Base-by-base conservation (phyloP, 2,329 filamentous ascomycete genomes). In the Cordyceps fumosorosea region DNA sequence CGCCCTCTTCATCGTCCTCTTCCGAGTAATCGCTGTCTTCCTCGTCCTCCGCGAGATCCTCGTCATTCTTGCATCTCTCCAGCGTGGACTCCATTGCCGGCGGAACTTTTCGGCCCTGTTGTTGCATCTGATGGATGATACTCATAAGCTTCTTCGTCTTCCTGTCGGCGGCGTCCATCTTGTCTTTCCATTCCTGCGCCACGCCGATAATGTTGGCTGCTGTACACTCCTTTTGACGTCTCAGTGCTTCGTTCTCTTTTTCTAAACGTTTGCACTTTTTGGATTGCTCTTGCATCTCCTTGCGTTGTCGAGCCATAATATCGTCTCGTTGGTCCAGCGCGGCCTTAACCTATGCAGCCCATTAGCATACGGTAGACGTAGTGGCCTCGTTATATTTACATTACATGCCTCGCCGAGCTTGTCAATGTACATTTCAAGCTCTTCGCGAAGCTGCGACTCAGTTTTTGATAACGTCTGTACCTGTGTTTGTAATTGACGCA, bases 241-340 rank as follows among this genome's bases (percentile, higher is more conserved):
- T 96, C 57, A 96, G 83, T 20, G 85, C 89, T 69, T 95, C 89
- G 70, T 99, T 98, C 72, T 99, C 95, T 77, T 96, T 96, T 75
- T 99, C 95, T 59, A 99, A 81, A 29, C 92, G 88, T 76, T 97
- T 97, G 6, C 93, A 96, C 79, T 98, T 98, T 79, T 97, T 97
- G 0, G 93, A 96, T 93, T 98, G 98, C 72, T 98, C 95, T 77
- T 98, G 95, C 93, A 98, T 98, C 77, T 98, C 95, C 78, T 96
- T 97, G 60, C 93, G 52, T 16, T 62, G 59, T 14, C 24, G 52
- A 5, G 32, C 52, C 32, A 48, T 32, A 34, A 62, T 51, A 8
- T 62, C 59, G n/a, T 61, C 59, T 51, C 59, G 42, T 45, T 55
- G 44, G 20, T 62, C 59, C 66, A 54, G 51, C 40, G 60, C 55